Percentiles rank a stretch among this genome's conserved stretches.
These are phyloP conservation scores for Allium fistulosum DNA, from an alignment of 106 monocot genomes.

Conservation along the genomic window DNA sequence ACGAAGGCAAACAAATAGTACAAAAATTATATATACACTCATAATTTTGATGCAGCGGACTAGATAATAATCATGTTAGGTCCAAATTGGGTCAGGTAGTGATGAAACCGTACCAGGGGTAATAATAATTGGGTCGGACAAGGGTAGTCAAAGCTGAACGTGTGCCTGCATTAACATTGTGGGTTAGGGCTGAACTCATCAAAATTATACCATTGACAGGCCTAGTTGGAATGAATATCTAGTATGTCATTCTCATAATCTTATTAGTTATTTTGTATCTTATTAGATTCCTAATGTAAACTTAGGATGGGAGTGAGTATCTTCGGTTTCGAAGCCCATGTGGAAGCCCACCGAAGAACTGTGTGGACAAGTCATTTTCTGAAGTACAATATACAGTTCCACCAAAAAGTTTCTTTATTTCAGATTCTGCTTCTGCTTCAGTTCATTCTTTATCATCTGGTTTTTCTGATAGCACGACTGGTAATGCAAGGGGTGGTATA, in stretches of 20 bases:
- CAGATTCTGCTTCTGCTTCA: slow-evolving; percentile 58
- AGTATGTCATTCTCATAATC: slow-evolving; percentile 1
- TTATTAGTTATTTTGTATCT: slow-evolving; percentile 8
- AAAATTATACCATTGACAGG: neutral
- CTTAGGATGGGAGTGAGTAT: slow-evolving; percentile 64
- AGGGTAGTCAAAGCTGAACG: no score
- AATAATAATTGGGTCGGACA: no score
- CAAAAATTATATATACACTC: no score
- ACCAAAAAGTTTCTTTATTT: slow-evolving; percentile 53
- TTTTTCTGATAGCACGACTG: slow-evolving; percentile 51
- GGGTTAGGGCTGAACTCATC: neutral
- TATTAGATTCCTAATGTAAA: no score
- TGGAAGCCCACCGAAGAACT: slow-evolving; percentile 85
- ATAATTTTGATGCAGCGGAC: no score
- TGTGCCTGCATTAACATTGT: no score
- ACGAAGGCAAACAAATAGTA: no score
- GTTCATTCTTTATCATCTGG: slow-evolving; percentile 66
- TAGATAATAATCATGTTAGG: no score
- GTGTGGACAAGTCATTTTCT: slow-evolving; percentile 64
- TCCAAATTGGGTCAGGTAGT: no score
- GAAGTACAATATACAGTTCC: slow-evolving; percentile 54
- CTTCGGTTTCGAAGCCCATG: slow-evolving; percentile 57
- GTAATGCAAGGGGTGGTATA: slow-evolving; percentile 38
- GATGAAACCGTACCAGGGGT: no score
- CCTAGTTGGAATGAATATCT: neutral